phyloP scores from a whole-genome alignment of 352 stramenopile species.

The Aphanomyces cochlioides region DNA sequence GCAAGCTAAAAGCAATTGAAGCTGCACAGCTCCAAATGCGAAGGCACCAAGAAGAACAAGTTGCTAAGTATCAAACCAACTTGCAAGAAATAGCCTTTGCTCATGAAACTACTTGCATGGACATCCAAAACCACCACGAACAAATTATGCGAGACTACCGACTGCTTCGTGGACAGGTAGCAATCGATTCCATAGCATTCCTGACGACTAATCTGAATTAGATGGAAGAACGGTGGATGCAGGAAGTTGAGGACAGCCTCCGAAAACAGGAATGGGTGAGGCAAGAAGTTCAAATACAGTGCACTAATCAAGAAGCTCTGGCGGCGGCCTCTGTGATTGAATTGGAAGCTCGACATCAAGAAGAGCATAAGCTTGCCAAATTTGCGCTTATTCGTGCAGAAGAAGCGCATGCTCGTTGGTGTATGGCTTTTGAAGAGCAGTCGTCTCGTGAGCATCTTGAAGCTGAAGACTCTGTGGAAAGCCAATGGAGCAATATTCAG shows the following conservation, averaged over 20 bases:
- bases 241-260: background rate
- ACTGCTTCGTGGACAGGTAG: conserved; percentile 10
- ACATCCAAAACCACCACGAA: background rate
- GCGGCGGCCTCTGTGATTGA: background rate
- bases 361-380: background rate
- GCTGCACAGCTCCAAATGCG: background rate
- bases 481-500: conserved; percentile 7
- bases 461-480: background rate
- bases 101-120: background rate
- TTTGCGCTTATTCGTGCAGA: background rate
- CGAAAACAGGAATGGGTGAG: conserved; percentile 13
- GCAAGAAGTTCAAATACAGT: background rate
- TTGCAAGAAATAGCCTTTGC: conserved; percentile 9
- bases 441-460: background rate
- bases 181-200: background rate
- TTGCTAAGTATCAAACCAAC: background rate
- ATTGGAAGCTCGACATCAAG: background rate
- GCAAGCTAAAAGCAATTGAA: background rate
- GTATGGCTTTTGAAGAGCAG: background rate
- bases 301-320: background rate
- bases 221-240: conserved; percentile 14
- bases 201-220: background rate
- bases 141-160: background rate
- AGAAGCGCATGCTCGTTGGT: background rate
- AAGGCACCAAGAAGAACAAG: background rate